Evolutionary conservation across 305 asterid species (phyloP), one percentile per base, ranked within the genome.

Genomic region (Fraxinus baroniana): DNA sequence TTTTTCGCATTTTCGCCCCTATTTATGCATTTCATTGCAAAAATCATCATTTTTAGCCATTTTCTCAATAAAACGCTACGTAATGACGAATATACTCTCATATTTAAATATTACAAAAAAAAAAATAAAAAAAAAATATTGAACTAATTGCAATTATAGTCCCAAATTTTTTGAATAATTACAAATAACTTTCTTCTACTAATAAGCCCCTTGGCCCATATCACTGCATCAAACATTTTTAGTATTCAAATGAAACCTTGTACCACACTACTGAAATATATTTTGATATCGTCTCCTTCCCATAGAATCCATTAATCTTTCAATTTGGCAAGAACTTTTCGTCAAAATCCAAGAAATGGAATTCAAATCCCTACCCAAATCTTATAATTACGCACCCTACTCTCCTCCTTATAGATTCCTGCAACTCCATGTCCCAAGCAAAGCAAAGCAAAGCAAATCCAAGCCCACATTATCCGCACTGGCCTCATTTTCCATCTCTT

Each of bases 381-480:
- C 89, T 92, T 80, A 82, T 80, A n/a, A 87, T 89, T 83, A 84
- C 90, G n/a, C 90, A 93, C 84, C 97, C 95, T 60, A 89, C 90
- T 81, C 91, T 89, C 94, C 91, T 93, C 8, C 91, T 93, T 83
- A 85, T 90, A 55, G 97, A 91, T 66, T 89, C 94, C 36, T 93
- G 97, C 90, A 87, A 78, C 82, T 93, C 94, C 33, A 88, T 93
- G 91, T 81, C 86, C 78, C 91, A 90, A 84, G 88, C 92, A 90
- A 88, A 87, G 32, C 32, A 28, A 90, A 74, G 89, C 93, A 76
- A 90, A 85, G 88, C 92, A 90, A 88, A 87, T 91, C 15, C 97
- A 91, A 49, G 95, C 92, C 39, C 87, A 90, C 78, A 89, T 91
- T 95, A 88, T 30, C 22, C 89, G 92, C 26, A 88, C 89, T 35